phyloP scores from a whole-genome alignment of 2,329 filamentous ascomycete genomes.

The Ophiognomonia clavigignenti-juglandacearum region DNA sequence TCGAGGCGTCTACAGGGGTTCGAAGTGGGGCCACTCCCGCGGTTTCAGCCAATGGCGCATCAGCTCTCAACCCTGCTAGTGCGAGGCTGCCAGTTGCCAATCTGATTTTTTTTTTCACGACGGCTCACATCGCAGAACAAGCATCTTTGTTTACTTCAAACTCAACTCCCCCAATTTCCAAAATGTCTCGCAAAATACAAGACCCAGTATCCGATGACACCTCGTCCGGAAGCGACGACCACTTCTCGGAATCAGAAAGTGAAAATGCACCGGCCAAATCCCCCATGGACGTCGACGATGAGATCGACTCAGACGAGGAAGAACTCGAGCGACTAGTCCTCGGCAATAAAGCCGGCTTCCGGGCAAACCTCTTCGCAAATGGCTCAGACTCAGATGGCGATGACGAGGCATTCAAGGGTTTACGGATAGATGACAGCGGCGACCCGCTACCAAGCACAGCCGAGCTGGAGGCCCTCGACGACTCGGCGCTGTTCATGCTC shows the following conservation, averaged over 20 bases:
- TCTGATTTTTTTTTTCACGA: conserved; percentile 15
- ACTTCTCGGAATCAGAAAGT: conserved; percentile 9
- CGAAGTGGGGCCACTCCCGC: conserved; percentile 1
- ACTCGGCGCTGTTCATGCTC: conserved; percentile 81
- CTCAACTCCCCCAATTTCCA: neutral
- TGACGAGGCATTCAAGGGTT: conserved; percentile 30
- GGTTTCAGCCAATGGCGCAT: conserved; percentile 3
- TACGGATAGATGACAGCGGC: conserved; percentile 24
- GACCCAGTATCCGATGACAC: conserved; percentile 19
- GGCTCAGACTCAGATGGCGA: conserved; percentile 34
- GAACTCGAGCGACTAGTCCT: conserved; percentile 86
- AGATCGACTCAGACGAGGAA: conserved; percentile 78
- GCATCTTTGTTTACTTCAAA: too few species aligned
- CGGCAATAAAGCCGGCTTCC: conserved; percentile 80
- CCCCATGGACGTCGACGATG: conserved; percentile 32
- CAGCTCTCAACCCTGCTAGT: conserved; percentile 1
- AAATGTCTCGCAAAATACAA: conserved; percentile 15
- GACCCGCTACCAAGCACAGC: conserved; percentile 13
- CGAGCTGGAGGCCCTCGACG: conserved; percentile 48
- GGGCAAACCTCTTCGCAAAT: conserved; percentile 61
- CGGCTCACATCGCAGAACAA: too few species aligned
- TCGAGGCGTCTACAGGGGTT: too few species aligned
- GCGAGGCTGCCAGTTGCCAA: conserved; percentile 10
- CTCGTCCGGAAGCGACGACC: conserved; percentile 23
- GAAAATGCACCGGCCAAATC: conserved; percentile 21